Evolutionary conservation across 371 early-diverging fungal species (phyloP).

Genomic region (Rhizopus arrhizus): DNA sequence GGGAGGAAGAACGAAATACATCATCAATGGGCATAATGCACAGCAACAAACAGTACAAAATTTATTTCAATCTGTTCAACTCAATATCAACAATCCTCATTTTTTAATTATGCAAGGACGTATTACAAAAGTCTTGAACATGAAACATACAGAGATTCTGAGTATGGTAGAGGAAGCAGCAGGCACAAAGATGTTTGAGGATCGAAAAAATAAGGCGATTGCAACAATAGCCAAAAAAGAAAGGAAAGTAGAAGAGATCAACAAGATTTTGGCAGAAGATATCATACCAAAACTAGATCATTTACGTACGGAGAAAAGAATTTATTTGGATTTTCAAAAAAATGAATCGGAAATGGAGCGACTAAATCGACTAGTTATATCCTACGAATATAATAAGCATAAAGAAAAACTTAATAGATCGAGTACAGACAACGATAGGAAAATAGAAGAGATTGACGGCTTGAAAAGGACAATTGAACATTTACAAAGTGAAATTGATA

Average conservation of each 20-base stretch:
- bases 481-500: conserved; percentile 51
- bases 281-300: conserved; percentile 94
- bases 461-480: conserved; percentile 28
- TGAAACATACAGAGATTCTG: conserved; percentile 96
- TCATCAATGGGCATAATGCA: conserved; percentile 93
- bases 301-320: conserved; percentile 86
- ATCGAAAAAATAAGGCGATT: conserved; percentile 94
- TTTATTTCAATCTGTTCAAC: conserved; percentile 94
- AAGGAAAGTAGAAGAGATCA: conserved; percentile 91
- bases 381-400: conserved; percentile 77
- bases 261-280: conserved; percentile 78
- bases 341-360: conserved; percentile 87
- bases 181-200: conserved; percentile 98
- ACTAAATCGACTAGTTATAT: conserved; percentile 75
- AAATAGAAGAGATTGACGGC: conserved; percentile 33
- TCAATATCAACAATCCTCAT: conserved; percentile 98
- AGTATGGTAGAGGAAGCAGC: conserved; percentile 99
- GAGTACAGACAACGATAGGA: conserved; percentile 40
- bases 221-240: conserved; percentile 96
- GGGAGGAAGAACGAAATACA: conserved; percentile 93
- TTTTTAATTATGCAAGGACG: conserved; percentile 99
- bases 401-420: conserved; percentile 51
- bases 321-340: conserved; percentile 91
- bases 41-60: conserved; percentile 90
- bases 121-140: conserved; percentile 98